A percentile compares a stretch with the other conserved stretches of the same genome.
phyloP scores from a whole-genome alignment of 805 yeast genomes.

The Maudiozyma pseudohumilis region DNA sequence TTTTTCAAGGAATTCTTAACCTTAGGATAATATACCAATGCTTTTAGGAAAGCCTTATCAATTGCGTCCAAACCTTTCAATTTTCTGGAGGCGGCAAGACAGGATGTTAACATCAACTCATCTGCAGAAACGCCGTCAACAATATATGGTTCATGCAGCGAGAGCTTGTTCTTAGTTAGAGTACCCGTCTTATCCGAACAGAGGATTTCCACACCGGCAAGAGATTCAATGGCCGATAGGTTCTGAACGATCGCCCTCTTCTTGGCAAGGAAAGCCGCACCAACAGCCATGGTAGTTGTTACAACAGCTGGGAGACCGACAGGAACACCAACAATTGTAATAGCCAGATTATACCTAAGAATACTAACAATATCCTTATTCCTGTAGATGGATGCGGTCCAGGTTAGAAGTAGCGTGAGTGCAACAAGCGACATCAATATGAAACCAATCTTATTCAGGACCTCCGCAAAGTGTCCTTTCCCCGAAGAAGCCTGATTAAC shows the following conservation, averaged over 20 bases:
- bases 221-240: constrained; percentile 90
- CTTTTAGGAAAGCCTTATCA: constrained; percentile 91
- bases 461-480: constrained; percentile 93
- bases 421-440: constrained; percentile 80
- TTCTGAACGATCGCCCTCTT: constrained; percentile 96
- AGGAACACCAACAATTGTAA: constrained; percentile 96
- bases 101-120: constrained; percentile 93
- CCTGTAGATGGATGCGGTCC: constrained; percentile 93
- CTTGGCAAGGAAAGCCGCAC: constrained; percentile 97
- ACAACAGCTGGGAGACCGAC: constrained; percentile 98
- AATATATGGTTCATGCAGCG: constrained; percentile 94
- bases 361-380: constrained; percentile 75
- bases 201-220: constrained; percentile 95
- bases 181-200: constrained; percentile 99
- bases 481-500: constrained; percentile 91
- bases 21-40: constrained; percentile 78
- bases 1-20: constrained; percentile 87
- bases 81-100: constrained; percentile 96
- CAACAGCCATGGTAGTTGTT: constrained; percentile 98
- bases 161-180: constrained; percentile 90
- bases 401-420: constrained; percentile 75
- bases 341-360: constrained; percentile 86
- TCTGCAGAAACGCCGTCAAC: constrained; percentile 95
- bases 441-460: constrained; percentile 94
- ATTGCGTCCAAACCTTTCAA: constrained; percentile 97